phyloP scores from a whole-genome alignment of 2,329 filamentous ascomycete species.

The Sporothrix protearum region DNA sequence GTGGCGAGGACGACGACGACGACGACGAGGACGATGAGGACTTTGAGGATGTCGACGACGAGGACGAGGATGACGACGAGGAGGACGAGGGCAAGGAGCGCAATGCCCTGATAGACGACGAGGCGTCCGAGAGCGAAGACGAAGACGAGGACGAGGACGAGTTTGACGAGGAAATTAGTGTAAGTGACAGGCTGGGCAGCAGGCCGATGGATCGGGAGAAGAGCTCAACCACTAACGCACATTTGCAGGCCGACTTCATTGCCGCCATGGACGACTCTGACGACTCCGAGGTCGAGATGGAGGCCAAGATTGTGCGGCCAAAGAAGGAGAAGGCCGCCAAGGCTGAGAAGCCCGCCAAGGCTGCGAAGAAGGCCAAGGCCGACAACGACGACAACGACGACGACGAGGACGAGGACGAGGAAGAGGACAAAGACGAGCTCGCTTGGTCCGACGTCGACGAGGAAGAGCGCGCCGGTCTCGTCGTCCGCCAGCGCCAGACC shows the following conservation, averaged over 20 bases:
- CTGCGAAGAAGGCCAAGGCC: constrained; percentile 25
- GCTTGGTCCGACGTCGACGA: constrained; percentile 78
- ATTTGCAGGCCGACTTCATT: constrained; percentile 46
- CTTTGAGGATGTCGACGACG: constrained; percentile 34
- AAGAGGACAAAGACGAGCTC: constrained; percentile 77
- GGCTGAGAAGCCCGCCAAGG: constrained; percentile 33
- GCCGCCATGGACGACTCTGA: constrained; percentile 60
- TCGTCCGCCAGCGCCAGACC: constrained; percentile 86
- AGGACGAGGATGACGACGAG: constrained; percentile 37
- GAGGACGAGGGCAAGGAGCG: constrained; percentile 35
- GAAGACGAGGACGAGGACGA: constrained; percentile 34
- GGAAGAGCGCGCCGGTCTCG: constrained; percentile 73
- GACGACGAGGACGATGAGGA: constrained; percentile 40
- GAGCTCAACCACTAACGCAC: constrained; percentile 9
- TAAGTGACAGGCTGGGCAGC: too few species aligned
- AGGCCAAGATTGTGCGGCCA: constrained; percentile 62
- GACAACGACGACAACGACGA: constrained; percentile 45
- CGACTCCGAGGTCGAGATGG: constrained; percentile 71
- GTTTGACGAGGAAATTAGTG: constrained; percentile 30
- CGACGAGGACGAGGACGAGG: constrained; percentile 57
- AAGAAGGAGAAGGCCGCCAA: constrained; percentile 28
- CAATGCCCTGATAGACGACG: constrained; percentile 30
- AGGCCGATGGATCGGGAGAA: neutral
- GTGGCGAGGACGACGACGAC: constrained; percentile 33
- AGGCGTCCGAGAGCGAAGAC: constrained; percentile 30